Evolutionary conservation across 768 basidiomycete species (phyloP).

Genomic region (Macrolepiota fuliginosa): DNA sequence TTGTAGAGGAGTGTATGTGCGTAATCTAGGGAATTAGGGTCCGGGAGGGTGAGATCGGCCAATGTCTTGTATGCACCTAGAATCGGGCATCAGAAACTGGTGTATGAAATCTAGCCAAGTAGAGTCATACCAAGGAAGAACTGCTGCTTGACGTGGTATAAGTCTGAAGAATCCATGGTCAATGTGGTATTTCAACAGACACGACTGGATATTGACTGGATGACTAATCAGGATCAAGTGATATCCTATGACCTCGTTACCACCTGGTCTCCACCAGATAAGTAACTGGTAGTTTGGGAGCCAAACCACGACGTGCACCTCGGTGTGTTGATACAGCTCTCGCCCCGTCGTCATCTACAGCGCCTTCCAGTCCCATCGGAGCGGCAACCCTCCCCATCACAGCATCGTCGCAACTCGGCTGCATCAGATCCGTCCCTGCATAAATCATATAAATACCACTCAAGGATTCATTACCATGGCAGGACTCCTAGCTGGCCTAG

Average conservation of each 20-base stretch:
- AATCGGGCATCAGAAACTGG: not conserved
- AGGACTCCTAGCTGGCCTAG: constrained; percentile 31
- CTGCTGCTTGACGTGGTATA: constrained; percentile 46
- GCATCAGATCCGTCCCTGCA: not conserved
- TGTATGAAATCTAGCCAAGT: not conserved
- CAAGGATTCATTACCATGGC: constrained; percentile 7
- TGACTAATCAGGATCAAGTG: constrained; percentile 9
- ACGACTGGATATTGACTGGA: not conserved
- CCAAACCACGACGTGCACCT: no score
- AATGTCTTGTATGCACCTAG: constrained; percentile 71
- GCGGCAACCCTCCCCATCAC: not conserved
- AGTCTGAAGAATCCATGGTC: constrained; percentile 31
- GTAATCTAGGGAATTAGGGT: constrained; percentile 62
- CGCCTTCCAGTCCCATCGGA: not conserved
- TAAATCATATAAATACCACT: not conserved
- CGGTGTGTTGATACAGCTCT: not conserved
- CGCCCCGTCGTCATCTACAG: not conserved
- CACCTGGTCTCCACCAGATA: no score
- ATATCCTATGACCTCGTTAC: not conserved
- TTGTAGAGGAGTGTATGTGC: constrained; percentile 68
- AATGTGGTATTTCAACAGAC: not conserved
- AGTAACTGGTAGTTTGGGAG: no score
- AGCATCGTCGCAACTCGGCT: not conserved
- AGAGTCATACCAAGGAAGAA: constrained; percentile 60
- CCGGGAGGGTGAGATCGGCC: constrained; percentile 51